Conservation (phyloP, 176 grass and related monocot species). For the Bolboschoenus planiculmis region DNA sequence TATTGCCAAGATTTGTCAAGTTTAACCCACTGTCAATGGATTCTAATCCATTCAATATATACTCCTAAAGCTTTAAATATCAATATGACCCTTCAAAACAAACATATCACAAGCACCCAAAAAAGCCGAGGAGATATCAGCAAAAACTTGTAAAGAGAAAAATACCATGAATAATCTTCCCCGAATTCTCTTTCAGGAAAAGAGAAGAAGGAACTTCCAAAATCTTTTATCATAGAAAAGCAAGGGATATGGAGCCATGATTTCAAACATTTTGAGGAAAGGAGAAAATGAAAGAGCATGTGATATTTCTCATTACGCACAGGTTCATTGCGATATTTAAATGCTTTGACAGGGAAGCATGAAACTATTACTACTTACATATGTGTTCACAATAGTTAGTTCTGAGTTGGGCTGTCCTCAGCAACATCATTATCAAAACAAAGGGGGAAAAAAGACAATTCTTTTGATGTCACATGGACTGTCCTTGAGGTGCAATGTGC, state of each 20-base stretch:
- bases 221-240: too few species aligned
- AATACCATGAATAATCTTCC: neutral
- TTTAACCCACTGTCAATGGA: neutral
- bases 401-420: neutral
- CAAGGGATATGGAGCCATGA: too few species aligned
- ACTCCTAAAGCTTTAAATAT: neutral
- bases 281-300: neutral
- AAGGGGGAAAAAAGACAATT: neutral
- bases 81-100: neutral
- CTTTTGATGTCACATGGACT: neutral
- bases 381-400: neutral
- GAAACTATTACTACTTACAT: neutral
- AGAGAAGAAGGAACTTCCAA: too few species aligned
- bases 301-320: too few species aligned
- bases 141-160: neutral
- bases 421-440: neutral
- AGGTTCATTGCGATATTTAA: too few species aligned
- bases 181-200: neutral
- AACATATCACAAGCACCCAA: neutral
- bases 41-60: neutral
- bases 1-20: neutral
- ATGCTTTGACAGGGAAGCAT: too few species aligned
- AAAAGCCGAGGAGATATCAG: slow-evolving; percentile 4
- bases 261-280: neutral
- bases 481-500: neutral